Evolutionary conservation across 2,329 filamentous ascomycete species (phyloP), one percentile per base, ranked within the genome.

Genomic region (Xylaria sp.): DNA sequence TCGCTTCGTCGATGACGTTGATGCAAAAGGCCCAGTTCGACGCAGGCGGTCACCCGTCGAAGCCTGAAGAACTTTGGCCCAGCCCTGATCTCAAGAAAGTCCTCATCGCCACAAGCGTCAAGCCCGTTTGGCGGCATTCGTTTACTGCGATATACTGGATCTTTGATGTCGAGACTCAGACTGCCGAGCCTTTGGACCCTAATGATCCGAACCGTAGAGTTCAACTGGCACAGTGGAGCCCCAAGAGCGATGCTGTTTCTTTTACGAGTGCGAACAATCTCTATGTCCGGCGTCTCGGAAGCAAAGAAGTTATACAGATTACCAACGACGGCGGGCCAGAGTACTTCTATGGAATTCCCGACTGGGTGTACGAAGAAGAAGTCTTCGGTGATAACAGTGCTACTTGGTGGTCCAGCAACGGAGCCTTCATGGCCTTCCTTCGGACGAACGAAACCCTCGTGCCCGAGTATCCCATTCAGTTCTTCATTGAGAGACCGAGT

Each of bases 401-500:
- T 4, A 95, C 92, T 1, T 99, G 95, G 94, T 99, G 92, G 92
- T 93, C 91, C 39, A 83, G 87, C 42, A 91, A 95, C 72, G 94
- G 92, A 55, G 88, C 91, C 68, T 96, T 90, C 71, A 76, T 99
- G 60, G 91, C 94, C 19, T 99, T 96, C 73, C 78, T 99, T 61
- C 87, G 92, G 35, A 99, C 94, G 4, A 94, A 99, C 72, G 95
- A 99, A 76, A 92, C 92, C 0, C 82, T 84, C 23, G 94, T 99
- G 0, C 92, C 93, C 0, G 91, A 92, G 65, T 99, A 91, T 68
- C 92, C 93, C 1, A 84, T 99, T 7, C 89, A 97, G 69, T 99
- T 96, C 78, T 99, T 94, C 74, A 78, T 97, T 61, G 91, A 90
- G 23, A 82, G 91, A 49, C 93, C 94, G 1, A 95, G 90, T 65